A percentile compares a stretch with the other conserved stretches of the same genome.
Conservation (phyloP, 805 yeast genomes). For the Candida insectorum region DNA sequence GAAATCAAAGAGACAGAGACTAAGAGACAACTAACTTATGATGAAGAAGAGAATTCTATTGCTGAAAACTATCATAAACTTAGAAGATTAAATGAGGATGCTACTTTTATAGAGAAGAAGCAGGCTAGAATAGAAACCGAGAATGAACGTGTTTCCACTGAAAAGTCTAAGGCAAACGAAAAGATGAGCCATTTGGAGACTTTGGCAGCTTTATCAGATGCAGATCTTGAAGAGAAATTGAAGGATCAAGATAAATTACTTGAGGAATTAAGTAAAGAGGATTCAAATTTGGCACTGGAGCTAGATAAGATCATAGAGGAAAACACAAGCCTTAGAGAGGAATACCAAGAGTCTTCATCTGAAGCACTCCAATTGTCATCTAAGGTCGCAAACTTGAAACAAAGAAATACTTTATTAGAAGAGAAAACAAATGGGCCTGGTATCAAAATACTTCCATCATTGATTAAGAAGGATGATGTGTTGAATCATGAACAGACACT, state of each 20-base stretch:
- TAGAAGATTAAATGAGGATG: conserved; percentile 34
- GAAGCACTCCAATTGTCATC: conserved; percentile 29
- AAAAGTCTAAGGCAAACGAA: conserved; percentile 12
- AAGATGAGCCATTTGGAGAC: conserved; percentile 12
- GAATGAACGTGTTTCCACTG: conserved; percentile 16
- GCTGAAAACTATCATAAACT: conserved; percentile 29
- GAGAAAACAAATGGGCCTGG: conserved; percentile 32
- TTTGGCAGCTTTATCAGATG: conserved; percentile 5
- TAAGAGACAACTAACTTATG: conserved; percentile 28
- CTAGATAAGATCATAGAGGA: conserved; percentile 23
- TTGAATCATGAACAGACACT: conserved; percentile 24
- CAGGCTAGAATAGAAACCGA: conserved; percentile 30
- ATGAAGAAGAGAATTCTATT: conserved; percentile 30
- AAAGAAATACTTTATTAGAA: conserved; percentile 15
- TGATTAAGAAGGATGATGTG: conserved; percentile 32
- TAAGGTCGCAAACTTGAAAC: conserved; percentile 17
- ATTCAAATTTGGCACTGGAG: conserved; percentile 21
- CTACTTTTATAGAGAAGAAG: conserved; percentile 28
- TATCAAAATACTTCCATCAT: conserved; percentile 29
- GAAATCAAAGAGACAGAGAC: conserved; percentile 23
- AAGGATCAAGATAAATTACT: conserved; percentile 21
- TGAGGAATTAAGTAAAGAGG: conserved; percentile 24
- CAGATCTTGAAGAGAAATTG: conserved; percentile 5
- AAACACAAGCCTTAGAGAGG: conserved; percentile 23
- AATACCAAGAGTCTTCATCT: conserved; percentile 32